A percentile compares a stretch with the other conserved stretches of the same genome.
Conservation (phyloP, 768 basidiomycete species). For the Suillus fuscotomentosus region DNA sequence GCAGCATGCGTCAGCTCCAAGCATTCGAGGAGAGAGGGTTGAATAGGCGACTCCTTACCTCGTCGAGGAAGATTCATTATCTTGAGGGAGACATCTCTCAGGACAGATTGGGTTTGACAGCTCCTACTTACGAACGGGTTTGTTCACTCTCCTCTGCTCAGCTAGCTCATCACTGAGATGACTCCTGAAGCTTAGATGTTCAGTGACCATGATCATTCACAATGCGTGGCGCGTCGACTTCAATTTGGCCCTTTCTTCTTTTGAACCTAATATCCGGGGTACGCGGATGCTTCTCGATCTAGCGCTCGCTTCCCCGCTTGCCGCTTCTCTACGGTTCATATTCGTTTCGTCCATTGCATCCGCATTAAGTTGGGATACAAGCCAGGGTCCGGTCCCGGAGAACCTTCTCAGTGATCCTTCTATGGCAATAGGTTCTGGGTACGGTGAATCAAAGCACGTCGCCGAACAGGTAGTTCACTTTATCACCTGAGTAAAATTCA, state of each 20-base stretch:
- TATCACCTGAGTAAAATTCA: constrained; percentile 22
- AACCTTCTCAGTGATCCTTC: constrained; percentile 24
- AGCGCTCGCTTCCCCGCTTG: constrained; percentile 25
- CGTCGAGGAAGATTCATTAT: constrained; percentile 28
- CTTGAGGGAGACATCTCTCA: constrained; percentile 34
- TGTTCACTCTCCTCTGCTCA: neutral
- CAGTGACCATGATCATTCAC: constrained; percentile 29
- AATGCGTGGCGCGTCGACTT: constrained; percentile 41
- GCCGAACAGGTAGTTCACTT: constrained; percentile 24
- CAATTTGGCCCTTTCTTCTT: constrained; percentile 34
- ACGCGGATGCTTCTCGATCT: constrained; percentile 31
- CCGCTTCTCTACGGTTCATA: constrained; percentile 10
- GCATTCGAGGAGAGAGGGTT: constrained; percentile 34
- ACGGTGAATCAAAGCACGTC: constrained; percentile 37
- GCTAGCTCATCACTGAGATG: neutral
- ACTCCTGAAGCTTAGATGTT: constrained; percentile 8
- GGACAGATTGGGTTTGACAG: constrained; percentile 23
- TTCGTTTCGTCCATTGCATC: constrained; percentile 18
- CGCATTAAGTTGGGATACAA: constrained; percentile 14
- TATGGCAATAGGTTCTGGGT: constrained; percentile 30
- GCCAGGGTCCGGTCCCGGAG: constrained; percentile 32
- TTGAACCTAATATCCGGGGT: constrained; percentile 32
- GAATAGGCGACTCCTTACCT: constrained; percentile 21
- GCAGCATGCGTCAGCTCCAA: constrained; percentile 19
- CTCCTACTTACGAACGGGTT: constrained; percentile 27